Conservation (phyloP, 805 yeast genomes). For the Nakazawaea populi region DNA sequence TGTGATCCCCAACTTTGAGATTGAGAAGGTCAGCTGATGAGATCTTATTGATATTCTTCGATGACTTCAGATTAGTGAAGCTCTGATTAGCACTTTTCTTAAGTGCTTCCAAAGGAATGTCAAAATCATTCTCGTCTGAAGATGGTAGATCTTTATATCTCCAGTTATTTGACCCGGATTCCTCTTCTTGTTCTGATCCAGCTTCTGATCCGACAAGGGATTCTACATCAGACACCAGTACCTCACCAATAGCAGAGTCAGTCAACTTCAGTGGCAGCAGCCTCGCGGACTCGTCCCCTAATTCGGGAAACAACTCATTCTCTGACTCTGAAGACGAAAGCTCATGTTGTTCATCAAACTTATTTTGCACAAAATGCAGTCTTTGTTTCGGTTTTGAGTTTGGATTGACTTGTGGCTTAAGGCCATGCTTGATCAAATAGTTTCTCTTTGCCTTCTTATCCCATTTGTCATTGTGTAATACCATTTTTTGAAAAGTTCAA, state of each 20-base stretch:
- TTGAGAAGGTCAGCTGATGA: constrained; percentile 6
- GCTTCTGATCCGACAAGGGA: neutral
- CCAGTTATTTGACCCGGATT: constrained; percentile 20
- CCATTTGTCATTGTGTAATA: constrained; percentile 49
- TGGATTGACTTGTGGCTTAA: constrained; percentile 5
- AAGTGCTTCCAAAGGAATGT: constrained; percentile 7
- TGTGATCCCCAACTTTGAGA: constrained; percentile 7
- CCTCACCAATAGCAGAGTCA: neutral
- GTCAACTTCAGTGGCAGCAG: neutral
- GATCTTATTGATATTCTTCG: constrained; percentile 2
- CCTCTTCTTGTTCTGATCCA: constrained; percentile 4
- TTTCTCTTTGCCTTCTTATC: constrained; percentile 37
- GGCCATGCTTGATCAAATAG: constrained; percentile 38
- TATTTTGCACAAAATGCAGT: constrained; percentile 11
- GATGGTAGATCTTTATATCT: constrained; percentile 19
- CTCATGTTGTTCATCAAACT: neutral
- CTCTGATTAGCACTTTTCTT: neutral
- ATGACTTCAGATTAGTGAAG: constrained; percentile 8
- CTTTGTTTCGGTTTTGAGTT: neutral
- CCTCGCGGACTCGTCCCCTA: neutral
- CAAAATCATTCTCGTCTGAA: constrained; percentile 16
- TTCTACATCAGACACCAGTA: neutral
- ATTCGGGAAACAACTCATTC: neutral
- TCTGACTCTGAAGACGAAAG: neutral
- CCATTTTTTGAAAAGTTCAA: constrained; percentile 27